Evolutionary conservation across 148 eudicot species (phyloP), one percentile per base, ranked within the genome.

Genomic region (Fagopyrum esculentum): DNA sequence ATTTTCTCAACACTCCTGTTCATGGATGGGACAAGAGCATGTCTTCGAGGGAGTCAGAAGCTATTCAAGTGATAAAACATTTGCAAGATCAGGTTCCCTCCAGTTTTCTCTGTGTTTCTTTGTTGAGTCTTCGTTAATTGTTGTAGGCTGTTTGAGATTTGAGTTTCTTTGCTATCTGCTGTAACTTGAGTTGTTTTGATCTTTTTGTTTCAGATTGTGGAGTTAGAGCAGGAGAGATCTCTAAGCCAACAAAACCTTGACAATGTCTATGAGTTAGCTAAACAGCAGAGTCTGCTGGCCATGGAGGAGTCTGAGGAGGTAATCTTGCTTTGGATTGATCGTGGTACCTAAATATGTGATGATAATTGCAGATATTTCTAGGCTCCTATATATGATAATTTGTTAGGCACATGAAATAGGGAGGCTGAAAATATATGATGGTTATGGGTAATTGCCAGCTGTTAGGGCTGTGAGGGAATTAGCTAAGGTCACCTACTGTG

Each of bases 71-170:
- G 74, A 87, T 89, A 68, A 87, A 83, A 80, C 90, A 88, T 75
- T 89, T 91, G 70, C 88, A 88, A 78, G 91, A 94, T 57, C 90
- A 89, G 92, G 98, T 94, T 66, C 54, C 47, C 70, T n/a, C 74
- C 10, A 1, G 72, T 9, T 50, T 19, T 71, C 9, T 44, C 30
- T 22, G 26, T 13, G 68, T 70, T 44, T 47, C 19, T 17, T 7
- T 5, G 1, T 70, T 9, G 4, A 45, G 5, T 7, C 15, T 51
- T 74, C 4, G 1, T 40, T 64, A 54, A 70, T 46, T 13, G 49
- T 6, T 56, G 48, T 45, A 3, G 45, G 73, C 35, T 51, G 64
- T 59, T 26, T 59, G 7, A 59, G 19, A 35, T 22, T 59, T 59
- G 44, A 30, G 44, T 61, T 29, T 61, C 12, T 61, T 30, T 3